phyloP scores from a whole-genome alignment of 2,329 filamentous ascomycete genomes.

The Fusarium buxicola region DNA sequence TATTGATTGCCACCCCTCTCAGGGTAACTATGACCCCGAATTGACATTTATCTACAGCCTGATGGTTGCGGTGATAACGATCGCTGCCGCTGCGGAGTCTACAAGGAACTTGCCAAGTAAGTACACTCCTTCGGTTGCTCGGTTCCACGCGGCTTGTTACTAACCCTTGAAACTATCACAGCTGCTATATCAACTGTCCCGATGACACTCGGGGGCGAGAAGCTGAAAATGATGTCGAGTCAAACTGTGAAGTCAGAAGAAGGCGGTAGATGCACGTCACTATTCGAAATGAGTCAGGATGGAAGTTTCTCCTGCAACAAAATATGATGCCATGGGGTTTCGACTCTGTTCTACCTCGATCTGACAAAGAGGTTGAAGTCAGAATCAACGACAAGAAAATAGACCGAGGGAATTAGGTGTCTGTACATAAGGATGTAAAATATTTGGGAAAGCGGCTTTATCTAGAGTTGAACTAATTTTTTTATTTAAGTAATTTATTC shows the following conservation, averaged over 20 bases:
- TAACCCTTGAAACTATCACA: not conserved
- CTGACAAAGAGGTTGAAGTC: no score
- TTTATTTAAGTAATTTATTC: no score
- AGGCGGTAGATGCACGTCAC: not conserved
- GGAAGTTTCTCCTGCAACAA: no score
- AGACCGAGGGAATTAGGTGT: no score
- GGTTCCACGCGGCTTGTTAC: not conserved
- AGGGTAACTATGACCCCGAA: fast-evolving
- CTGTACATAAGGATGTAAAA: no score
- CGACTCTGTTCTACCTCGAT: no score
- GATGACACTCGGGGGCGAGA: conserved; percentile 2
- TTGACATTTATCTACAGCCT: not conserved
- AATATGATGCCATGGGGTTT: no score
- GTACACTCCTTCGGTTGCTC: not conserved
- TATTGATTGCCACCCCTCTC: not conserved
- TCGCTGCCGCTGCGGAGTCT: conserved; percentile 24
- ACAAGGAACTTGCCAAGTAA: conserved; percentile 21
- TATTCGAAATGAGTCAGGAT: no score
- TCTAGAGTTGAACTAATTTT: no score
- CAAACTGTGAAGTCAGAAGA: conserved; percentile 11
- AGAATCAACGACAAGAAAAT: no score
- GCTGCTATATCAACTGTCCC: conserved; percentile 18
- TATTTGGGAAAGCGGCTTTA: no score
- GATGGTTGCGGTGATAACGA: conserved; percentile 6
- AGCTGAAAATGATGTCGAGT: conserved; percentile 6